These are phyloP conservation scores for Geosmithia flava DNA, from an alignment of 2,329 filamentous ascomycete genomes.

Conservation along the genomic window DNA sequence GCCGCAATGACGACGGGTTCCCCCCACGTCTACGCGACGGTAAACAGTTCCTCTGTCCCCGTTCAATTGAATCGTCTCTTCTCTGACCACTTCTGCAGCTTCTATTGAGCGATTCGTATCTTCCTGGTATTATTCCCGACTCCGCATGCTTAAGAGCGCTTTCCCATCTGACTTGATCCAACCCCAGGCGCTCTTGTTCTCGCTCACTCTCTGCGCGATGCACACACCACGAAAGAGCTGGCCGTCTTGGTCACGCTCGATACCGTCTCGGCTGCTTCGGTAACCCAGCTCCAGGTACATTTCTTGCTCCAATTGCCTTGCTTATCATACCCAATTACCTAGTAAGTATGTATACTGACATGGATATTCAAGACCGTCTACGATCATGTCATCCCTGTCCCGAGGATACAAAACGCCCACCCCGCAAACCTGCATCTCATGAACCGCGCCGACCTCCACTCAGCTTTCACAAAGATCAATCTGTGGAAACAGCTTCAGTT, in stretches of 20 bases:
- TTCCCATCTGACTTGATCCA: not conserved
- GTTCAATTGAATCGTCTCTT: constrained; percentile 2
- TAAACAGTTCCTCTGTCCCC: constrained; percentile 19
- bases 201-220: constrained; percentile 88
- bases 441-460: constrained; percentile 80
- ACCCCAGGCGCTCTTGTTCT: constrained; percentile 77
- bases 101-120: constrained; percentile 80
- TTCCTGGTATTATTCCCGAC: constrained; percentile 56
- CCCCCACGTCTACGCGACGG: constrained; percentile 45
- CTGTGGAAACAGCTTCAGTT: constrained; percentile 89
- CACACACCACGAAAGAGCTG: constrained; percentile 73
- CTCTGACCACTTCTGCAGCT: constrained; percentile 43
- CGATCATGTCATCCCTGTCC: constrained; percentile 79
- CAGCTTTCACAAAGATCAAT: constrained; percentile 92
- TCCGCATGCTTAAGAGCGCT: not conserved
- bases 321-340: not conserved
- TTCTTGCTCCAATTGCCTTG: constrained; percentile 5
- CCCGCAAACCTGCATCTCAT: constrained; percentile 82
- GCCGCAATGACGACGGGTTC: constrained; percentile 25
- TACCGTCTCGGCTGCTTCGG: constrained; percentile 59
- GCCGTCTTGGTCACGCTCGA: constrained; percentile 76
- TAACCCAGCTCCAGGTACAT: constrained; percentile 64
- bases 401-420: constrained; percentile 58
- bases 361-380: constrained; percentile 52
- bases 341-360: not conserved